These are phyloP conservation scores for Pinus albicaulis DNA, from an alignment of 75 land plant species.

Conservation along the genomic window DNA sequence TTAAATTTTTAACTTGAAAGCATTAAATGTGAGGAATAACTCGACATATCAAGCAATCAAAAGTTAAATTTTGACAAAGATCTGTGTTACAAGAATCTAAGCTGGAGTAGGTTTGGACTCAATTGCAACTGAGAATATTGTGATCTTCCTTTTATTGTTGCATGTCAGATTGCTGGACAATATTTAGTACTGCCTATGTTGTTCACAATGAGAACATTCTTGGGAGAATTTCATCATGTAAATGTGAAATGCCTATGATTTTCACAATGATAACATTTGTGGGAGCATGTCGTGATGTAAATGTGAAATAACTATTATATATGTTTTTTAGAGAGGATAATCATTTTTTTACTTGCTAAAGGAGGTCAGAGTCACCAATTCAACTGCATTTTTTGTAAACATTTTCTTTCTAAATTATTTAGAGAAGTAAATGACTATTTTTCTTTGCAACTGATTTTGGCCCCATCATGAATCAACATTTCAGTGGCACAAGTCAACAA, in stretches of 20 bases:
- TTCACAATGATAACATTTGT: not conserved
- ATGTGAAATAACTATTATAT: not conserved
- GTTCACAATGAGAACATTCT: no score
- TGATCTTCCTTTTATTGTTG: not conserved
- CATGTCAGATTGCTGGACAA: no score
- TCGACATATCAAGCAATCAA: not conserved
- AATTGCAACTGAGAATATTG: conserved; percentile 60
- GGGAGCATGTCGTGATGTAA: not conserved
- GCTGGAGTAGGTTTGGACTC: conserved; percentile 57
- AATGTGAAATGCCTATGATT: not conserved
- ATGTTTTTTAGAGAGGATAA: not conserved
- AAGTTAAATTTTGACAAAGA: not conserved
- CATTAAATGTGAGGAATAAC: not conserved
- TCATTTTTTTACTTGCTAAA: no score
- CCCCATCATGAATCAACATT: no score
- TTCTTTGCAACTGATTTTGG: no score
- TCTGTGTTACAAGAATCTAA: conserved; percentile 65
- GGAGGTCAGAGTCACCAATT: no score
- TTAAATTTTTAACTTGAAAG: not conserved
- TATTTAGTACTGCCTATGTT: no score
- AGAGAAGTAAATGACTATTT: no score
- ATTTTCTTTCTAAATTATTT: no score
- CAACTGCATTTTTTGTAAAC: no score
- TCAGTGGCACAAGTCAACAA: no score
- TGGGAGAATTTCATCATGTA: not conserved